Conservation (phyloP, 371 early-diverging fungal species). For the Mucor sp. region DNA sequence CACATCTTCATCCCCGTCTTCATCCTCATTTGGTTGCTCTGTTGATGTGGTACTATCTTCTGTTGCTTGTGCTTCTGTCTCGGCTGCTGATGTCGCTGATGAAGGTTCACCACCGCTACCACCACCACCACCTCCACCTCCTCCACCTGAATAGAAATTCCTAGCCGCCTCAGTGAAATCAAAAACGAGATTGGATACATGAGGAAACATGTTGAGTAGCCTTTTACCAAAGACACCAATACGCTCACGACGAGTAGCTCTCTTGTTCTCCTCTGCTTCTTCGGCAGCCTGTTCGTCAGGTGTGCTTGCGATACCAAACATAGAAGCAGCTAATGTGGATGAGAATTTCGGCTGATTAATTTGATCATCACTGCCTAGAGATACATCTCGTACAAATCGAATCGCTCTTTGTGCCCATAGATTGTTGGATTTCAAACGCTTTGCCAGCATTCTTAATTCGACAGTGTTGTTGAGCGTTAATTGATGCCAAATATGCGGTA, state of each 20-base stretch:
- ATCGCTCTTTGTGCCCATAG: constrained; percentile 22
- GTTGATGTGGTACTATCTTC: no score
- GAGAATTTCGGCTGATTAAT: background rate
- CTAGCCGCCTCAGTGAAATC: constrained; percentile 13
- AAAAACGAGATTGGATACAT: constrained; percentile 10
- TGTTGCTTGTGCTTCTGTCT: background rate
- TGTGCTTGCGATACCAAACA: constrained; percentile 19
- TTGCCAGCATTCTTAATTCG: constrained; percentile 11
- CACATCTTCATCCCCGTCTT: background rate
- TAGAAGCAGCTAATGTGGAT: constrained; percentile 8
- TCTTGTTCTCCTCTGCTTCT: background rate
- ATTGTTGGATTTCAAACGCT: constrained; percentile 13
- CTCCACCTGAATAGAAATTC: background rate
- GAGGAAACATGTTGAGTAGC: constrained; percentile 20
- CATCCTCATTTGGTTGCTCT: background rate
- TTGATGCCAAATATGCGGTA: constrained; percentile 28
- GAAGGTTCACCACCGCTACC: background rate
- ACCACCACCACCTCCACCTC: background rate
- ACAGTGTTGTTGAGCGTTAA: constrained; percentile 11
- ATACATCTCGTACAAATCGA: constrained; percentile 20
- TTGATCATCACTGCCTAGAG: background rate
- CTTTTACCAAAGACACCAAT: constrained; percentile 12
- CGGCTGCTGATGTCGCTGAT: background rate
- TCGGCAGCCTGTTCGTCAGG: constrained; percentile 8
- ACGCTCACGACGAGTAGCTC: background rate